These are phyloP conservation scores for Spongispora temasekensis DNA, from an alignment of 1,284 basidiomycete genomes.

Conservation along the genomic window DNA sequence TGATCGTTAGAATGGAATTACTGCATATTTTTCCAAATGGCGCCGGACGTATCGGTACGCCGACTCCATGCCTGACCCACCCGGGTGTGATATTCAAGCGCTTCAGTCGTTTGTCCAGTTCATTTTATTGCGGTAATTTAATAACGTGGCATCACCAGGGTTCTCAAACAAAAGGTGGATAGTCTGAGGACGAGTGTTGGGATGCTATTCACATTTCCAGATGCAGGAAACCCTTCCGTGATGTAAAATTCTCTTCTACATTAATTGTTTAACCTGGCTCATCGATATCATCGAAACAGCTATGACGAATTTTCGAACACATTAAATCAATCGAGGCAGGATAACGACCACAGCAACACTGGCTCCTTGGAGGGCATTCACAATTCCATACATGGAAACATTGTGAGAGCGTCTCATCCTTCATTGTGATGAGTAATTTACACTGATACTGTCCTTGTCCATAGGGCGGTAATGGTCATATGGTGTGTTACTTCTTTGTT, in stretches of 20 bases:
- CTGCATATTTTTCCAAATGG: constrained; percentile 22
- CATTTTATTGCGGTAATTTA: neutral
- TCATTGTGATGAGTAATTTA: neutral
- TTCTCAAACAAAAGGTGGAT: constrained; percentile 11
- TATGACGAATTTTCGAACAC: constrained; percentile 29
- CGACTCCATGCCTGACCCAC: constrained; percentile 1
- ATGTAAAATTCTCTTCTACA: constrained; percentile 6
- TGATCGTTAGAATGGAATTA: constrained; percentile 5
- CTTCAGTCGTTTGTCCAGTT: constrained; percentile 17
- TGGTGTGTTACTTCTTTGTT: constrained; percentile 17
- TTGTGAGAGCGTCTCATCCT: constrained; percentile 13
- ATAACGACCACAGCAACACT: constrained; percentile 2
- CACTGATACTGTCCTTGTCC: constrained; percentile 1
- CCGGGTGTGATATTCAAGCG: constrained; percentile 10
- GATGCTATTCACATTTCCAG: constrained; percentile 19
- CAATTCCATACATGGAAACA: constrained; percentile 12
- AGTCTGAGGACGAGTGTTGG: constrained; percentile 16
- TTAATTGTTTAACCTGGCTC: neutral
- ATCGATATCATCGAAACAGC: constrained; percentile 2
- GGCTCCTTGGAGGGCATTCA: constrained; percentile 23
- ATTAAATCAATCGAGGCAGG: constrained; percentile 18
- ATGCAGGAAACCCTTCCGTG: constrained; percentile 6
- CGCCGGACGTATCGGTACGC: constrained; percentile 17
- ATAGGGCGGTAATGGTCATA: constrained; percentile 25
- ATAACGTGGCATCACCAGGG: constrained; percentile 7